Base-by-base conservation (phyloP, 495 filamentous ascomycete species). In the Aspergillus olivimuriae region DNA sequence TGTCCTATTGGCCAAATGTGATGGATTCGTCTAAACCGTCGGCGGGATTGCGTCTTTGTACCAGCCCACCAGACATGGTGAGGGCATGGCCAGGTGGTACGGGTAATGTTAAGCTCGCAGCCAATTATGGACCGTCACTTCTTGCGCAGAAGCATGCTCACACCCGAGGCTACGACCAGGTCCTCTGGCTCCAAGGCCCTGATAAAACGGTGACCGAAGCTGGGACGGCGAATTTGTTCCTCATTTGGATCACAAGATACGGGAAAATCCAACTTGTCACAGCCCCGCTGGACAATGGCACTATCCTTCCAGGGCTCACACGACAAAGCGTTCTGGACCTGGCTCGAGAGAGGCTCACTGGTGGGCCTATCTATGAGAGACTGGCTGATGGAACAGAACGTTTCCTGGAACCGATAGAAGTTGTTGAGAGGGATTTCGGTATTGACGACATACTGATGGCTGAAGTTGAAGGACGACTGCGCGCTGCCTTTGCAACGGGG, bases 301-400 rank as follows among this genome's bases (percentile, higher is more conserved):
- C 30, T 3, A 39, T 38, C 11, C 35, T 46, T 1, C 34, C 34
- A 1, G 43, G 43, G 9, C 19, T 46, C 2, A 46, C 43, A 1
- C 16, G 43, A 8, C 34, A 34, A 9, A 46, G 43, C 20, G 17
- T 39, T 15, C 34, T 46, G 15, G 43, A 39, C 16, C 4, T 46
- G 24, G 43, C 23, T 8, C 34, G 24, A 2, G 34, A 21, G 16
- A 33, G 43, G 16, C 17, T 46, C 14, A 26, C 39, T 1, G 15
- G 12, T 12, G 39, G 12, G 14, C 33, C 32, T 1, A 21, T 26
- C 1, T 12, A 16, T 2, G 21, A 35, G 12, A 17, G n/a, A 15
- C 16, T 23, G 24, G 14, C 4, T 2, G 41, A 30, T 1, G 12
- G 14, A 9, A 2, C 19, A 3, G 12, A 15, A 11, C 12, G 15